Conservation (phyloP, 495 filamentous ascomycete species). For the Ascodesmis nigricans region DNA sequence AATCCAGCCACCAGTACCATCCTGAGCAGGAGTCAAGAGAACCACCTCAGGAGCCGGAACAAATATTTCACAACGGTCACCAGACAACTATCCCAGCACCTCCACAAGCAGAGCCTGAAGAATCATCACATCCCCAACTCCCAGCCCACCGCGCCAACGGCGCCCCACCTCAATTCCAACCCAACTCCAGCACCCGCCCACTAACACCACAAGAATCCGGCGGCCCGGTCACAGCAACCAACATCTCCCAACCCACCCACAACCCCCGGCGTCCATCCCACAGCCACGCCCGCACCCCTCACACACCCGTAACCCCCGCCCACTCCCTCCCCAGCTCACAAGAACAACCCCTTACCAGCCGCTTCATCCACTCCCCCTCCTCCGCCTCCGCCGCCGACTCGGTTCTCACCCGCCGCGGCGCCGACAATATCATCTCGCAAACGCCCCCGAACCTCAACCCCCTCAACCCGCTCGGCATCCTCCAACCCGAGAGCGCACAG, state of each 20-base stretch:
- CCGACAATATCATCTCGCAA: conserved; percentile 4
- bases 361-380: conserved; percentile 18
- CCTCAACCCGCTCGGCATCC: conserved; percentile 2
- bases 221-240: conserved; percentile 7
- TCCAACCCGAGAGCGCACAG: too few species aligned
- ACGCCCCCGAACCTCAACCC: conserved; percentile 4
- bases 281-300: too few species aligned
- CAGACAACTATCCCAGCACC: conserved; percentile 4
- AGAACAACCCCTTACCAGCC: conserved; percentile 17
- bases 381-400: conserved; percentile 12
- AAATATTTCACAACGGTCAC: not conserved
- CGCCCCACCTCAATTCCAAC: conserved; percentile 14
- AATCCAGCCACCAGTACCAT: conserved; percentile 3
- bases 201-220: too few species aligned
- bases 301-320: conserved; percentile 13
- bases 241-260: conserved; percentile 12
- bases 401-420: not conserved
- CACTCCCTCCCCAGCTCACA: conserved; percentile 17
- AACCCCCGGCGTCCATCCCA: too few species aligned
- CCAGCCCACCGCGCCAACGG: conserved; percentile 10
- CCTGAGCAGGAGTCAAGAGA: not conserved
- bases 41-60: conserved; percentile 10
- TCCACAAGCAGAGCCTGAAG: conserved; percentile 7
- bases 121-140: conserved; percentile 13
- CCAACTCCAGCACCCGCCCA: conserved; percentile 11